These are phyloP conservation scores for Cutaneotrichosporon spelunceum DNA, from an alignment of 1,284 basidiomycete species.

Conservation along the genomic window DNA sequence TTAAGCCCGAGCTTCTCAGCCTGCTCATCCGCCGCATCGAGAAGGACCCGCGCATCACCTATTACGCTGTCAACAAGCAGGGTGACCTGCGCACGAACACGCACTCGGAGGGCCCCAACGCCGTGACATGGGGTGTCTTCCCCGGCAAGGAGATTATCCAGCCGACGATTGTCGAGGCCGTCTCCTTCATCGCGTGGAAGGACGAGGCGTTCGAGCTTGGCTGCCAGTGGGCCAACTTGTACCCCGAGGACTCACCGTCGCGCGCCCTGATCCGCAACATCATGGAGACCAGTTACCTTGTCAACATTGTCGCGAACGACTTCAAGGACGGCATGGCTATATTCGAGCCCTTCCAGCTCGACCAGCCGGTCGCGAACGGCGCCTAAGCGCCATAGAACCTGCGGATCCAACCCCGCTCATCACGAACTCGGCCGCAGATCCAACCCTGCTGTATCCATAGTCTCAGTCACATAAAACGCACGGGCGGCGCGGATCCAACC, in stretches of 20 bases:
- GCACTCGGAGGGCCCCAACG: conserved; percentile 91
- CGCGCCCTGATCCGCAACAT: conserved; percentile 72
- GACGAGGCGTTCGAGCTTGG: conserved; percentile 98
- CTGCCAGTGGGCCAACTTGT: conserved; percentile 86
- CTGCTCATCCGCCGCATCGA: conserved; percentile 81
- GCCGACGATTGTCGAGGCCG: conserved; percentile 95
- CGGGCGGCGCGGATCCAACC: conserved; percentile 4
- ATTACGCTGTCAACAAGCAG: conserved; percentile 70
- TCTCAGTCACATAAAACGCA: conserved; percentile 1
- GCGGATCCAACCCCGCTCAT: conserved; percentile 6
- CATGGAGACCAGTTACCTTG: conserved; percentile 80
- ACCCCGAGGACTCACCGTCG: conserved; percentile 72
- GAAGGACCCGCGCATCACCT: conserved; percentile 84
- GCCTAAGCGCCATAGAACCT: background rate
- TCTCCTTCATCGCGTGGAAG: conserved; percentile 52
- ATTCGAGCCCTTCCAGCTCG: conserved; percentile 72
- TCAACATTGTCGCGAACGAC: conserved; percentile 97
- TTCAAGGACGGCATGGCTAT: conserved; percentile 80
- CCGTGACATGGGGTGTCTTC: conserved; percentile 99
- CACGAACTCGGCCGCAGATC: background rate
- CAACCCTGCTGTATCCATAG: conserved; percentile 2
- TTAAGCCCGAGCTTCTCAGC: conserved; percentile 68
- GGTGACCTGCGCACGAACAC: conserved; percentile 95
- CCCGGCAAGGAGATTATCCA: conserved; percentile 97
- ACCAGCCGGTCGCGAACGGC: conserved; percentile 23